Percentiles rank a stretch among this genome's conserved stretches.
These are phyloP conservation scores for Agroathelia rolfsii DNA, from an alignment of 1,284 basidiomycete species.

Conservation along the genomic window DNA sequence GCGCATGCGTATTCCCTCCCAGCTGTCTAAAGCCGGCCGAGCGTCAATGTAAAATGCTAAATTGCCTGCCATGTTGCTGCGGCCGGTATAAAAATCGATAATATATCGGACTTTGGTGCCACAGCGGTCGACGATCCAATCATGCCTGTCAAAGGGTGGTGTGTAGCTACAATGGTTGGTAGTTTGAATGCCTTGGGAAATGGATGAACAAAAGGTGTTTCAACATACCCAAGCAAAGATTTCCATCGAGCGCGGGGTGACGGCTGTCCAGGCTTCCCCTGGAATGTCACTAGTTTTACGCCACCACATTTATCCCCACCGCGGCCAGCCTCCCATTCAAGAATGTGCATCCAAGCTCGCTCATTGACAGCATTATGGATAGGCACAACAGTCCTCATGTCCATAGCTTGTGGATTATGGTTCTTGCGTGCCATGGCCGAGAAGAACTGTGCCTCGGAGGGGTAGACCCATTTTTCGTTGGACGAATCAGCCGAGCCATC, in stretches of 20 bases:
- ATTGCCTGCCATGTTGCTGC: constrained; percentile 34
- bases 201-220: constrained; percentile 4
- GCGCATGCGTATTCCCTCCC: constrained; percentile 83
- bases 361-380: constrained; percentile 99
- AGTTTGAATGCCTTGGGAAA: constrained; percentile 4
- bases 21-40: constrained; percentile 84
- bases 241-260: constrained; percentile 80
- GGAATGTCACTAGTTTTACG: constrained; percentile 77
- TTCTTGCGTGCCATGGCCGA: constrained; percentile 92
- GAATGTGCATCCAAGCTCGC: constrained; percentile 85
- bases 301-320: constrained; percentile 81
- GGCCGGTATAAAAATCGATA: constrained; percentile 98
- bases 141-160: constrained; percentile 93
- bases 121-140: constrained; percentile 94
- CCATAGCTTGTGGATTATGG: constrained; percentile 69
- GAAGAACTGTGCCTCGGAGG: constrained; percentile 97
- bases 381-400: constrained; percentile 95
- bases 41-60: constrained; percentile 90
- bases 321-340: constrained; percentile 81
- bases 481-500: too few relatives aligned
- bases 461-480: constrained; percentile 99
- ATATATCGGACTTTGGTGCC: constrained; percentile 86
- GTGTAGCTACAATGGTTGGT: constrained; percentile 54
- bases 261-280: constrained; percentile 64
- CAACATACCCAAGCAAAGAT: constrained; percentile 75